Evolutionary conservation across 495 filamentous ascomycete genomes (phyloP).

Genomic region (Darksidea phi): DNA sequence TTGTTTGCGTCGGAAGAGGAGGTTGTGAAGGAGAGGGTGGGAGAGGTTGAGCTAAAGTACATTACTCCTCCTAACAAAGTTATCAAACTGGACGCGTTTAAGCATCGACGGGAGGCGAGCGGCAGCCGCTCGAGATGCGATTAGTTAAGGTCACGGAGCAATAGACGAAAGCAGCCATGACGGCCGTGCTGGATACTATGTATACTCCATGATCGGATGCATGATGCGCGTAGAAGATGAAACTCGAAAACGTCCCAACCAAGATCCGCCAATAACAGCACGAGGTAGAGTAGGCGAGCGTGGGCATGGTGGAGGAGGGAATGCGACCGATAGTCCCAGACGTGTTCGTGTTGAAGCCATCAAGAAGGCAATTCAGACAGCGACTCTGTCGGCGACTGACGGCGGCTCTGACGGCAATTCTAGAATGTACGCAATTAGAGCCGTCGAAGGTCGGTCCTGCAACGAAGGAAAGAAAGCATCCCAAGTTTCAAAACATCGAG

Average conservation of each 20-base stretch:
- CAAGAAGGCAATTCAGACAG: too few species aligned
- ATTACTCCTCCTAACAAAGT: slow-evolving; percentile 28
- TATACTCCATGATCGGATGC: slow-evolving; percentile 3
- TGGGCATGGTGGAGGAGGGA: background rate
- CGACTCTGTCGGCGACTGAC: too few species aligned
- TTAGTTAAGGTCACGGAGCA: too few species aligned
- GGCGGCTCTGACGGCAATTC: too few species aligned
- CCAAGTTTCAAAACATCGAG: slow-evolving; percentile 7
- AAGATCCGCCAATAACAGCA: slow-evolving; percentile 5
- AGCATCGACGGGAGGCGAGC: slow-evolving; percentile 6
- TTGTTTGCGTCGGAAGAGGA: slow-evolving; percentile 43
- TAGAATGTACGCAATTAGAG: too few species aligned
- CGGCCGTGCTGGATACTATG: background rate
- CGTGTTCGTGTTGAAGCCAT: too few species aligned
- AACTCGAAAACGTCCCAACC: slow-evolving; percentile 2
- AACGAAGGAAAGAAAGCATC: slow-evolving; percentile 6
- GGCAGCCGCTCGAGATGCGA: too few species aligned
- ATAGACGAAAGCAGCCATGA: too few species aligned
- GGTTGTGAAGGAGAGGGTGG: slow-evolving; percentile 19
- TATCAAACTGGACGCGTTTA: slow-evolving; percentile 29
- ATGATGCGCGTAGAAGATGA: slow-evolving; percentile 14
- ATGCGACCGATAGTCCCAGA: background rate
- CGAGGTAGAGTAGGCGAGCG: background rate
- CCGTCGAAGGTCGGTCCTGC: too few species aligned
- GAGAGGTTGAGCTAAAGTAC: slow-evolving; percentile 16